Conservation (phyloP, 768 basidiomycete genomes). For the Gloeostereum incarnatum region DNA sequence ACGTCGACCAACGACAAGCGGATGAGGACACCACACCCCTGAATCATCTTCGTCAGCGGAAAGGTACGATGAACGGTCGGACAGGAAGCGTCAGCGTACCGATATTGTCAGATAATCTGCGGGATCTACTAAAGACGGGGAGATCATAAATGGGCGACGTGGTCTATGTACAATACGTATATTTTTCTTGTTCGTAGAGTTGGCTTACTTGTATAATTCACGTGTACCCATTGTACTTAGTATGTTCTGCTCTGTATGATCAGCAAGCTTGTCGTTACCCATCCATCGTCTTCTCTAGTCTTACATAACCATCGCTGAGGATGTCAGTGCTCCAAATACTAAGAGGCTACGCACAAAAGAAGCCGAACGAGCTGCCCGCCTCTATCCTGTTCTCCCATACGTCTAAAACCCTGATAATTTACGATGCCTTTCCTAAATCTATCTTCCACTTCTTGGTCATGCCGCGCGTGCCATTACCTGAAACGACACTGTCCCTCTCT, state of each 20-base stretch:
- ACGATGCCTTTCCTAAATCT: conserved; percentile 74
- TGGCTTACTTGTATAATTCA: too few species aligned
- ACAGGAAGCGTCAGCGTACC: conserved; percentile 27
- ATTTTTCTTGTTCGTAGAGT: too few species aligned
- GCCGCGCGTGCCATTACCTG: conserved; percentile 45
- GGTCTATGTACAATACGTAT: too few species aligned
- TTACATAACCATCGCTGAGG: too few species aligned
- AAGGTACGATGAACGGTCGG: conserved; percentile 11
- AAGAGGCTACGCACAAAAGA: conserved; percentile 48
- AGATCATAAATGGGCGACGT: too few species aligned
- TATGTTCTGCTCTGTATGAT: too few species aligned
- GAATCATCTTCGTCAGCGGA: conserved; percentile 24
- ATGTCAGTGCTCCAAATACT: conserved; percentile 48
- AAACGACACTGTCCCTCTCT: conserved; percentile 15
- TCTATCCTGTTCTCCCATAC: conserved; percentile 53
- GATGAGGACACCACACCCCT: conserved; percentile 31
- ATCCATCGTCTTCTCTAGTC: too few species aligned
- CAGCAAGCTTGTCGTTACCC: too few species aligned
- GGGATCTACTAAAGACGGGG: conserved; percentile 44
- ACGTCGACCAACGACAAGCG: conserved; percentile 73
- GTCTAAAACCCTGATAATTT: conserved; percentile 50
- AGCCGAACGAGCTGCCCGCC: conserved; percentile 44
- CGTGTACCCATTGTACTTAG: too few species aligned
- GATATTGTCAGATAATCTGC: conserved; percentile 54
- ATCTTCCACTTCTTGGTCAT: conserved; percentile 84